These are phyloP conservation scores for Umbelopsis sp. DNA, from an alignment of 192 early-diverging fungal species.

Conservation along the genomic window DNA sequence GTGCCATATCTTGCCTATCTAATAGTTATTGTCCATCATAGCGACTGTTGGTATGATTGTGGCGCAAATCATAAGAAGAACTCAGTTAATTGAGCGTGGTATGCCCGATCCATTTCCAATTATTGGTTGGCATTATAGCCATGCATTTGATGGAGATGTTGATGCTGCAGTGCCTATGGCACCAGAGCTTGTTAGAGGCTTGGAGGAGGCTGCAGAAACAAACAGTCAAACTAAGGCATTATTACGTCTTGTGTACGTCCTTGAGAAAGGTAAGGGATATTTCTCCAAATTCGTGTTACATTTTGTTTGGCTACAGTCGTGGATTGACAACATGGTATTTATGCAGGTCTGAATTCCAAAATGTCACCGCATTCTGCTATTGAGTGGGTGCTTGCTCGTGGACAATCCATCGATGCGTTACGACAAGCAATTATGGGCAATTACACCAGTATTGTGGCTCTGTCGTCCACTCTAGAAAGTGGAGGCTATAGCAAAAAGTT, in stretches of 20 bases:
- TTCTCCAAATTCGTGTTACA: no score
- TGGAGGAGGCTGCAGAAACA: conserved; percentile 32
- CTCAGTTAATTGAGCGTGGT: conserved; percentile 44
- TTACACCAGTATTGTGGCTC: conserved; percentile 47
- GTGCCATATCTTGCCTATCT: neutral
- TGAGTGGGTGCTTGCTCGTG: conserved; percentile 57
- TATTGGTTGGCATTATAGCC: conserved; percentile 17
- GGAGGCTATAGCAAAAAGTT: conserved; percentile 50
- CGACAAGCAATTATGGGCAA: conserved; percentile 59
- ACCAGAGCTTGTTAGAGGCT: conserved; percentile 27
- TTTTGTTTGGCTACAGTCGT: neutral
- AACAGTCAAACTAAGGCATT: conserved; percentile 49
- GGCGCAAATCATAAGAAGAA: conserved; percentile 57
- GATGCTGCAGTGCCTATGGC: neutral
- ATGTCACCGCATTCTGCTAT: conserved; percentile 48
- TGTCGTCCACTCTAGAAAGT: conserved; percentile 46
- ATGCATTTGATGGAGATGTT: neutral
- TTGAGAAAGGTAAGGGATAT: conserved; percentile 44
- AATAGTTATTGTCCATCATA: neutral
- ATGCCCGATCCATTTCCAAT: conserved; percentile 44
- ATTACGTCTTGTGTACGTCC: conserved; percentile 54
- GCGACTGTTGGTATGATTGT: conserved; percentile 63
- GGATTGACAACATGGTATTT: neutral
- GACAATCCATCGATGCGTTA: conserved; percentile 53
- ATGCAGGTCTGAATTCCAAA: conserved; percentile 41